Evolutionary conservation across 129 eudicot species (phyloP).

Genomic region (Glebionis coronaria): DNA sequence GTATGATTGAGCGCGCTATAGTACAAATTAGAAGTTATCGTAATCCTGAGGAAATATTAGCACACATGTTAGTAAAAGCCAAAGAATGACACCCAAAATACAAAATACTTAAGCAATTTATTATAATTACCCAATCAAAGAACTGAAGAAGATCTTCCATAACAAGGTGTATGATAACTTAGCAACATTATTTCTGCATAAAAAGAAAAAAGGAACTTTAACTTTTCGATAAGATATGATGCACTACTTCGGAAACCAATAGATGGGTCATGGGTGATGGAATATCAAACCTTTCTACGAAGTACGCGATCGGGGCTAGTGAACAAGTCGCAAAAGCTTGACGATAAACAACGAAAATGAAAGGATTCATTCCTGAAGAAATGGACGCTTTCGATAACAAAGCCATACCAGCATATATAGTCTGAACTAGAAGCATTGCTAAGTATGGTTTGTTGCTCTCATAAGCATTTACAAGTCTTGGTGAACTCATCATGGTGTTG

Average conservation of each 20-base stretch:
- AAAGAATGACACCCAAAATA: background rate
- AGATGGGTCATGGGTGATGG: background rate
- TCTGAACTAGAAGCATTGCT: constrained; percentile 52
- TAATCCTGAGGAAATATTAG: constrained; percentile 37
- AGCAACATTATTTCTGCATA: constrained; percentile 40
- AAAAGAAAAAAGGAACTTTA: background rate
- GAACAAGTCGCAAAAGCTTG: constrained; percentile 66
- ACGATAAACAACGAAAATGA: constrained; percentile 66
- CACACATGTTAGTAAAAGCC: background rate
- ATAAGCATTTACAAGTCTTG: constrained; percentile 21
- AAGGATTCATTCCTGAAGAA: constrained; percentile 67
- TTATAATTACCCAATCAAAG: constrained; percentile 57
- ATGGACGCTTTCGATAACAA: constrained; percentile 70
- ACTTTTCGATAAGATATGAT: background rate
- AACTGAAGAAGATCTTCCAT: constrained; percentile 56
- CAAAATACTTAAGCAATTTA: background rate
- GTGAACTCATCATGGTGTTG: constrained; percentile 22
- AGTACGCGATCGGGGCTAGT: constrained; percentile 58
- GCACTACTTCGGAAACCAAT: background rate
- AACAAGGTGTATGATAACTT: constrained; percentile 37
- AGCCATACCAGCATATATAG: constrained; percentile 71
- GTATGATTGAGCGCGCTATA: constrained; percentile 44
- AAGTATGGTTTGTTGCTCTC: constrained; percentile 52
- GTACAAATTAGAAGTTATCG: constrained; percentile 51
- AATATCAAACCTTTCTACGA: constrained; percentile 46